These are phyloP conservation scores for Ulota crispa DNA, from an alignment of 225 moss, liverwort and hornwort species.

Conservation along the genomic window DNA sequence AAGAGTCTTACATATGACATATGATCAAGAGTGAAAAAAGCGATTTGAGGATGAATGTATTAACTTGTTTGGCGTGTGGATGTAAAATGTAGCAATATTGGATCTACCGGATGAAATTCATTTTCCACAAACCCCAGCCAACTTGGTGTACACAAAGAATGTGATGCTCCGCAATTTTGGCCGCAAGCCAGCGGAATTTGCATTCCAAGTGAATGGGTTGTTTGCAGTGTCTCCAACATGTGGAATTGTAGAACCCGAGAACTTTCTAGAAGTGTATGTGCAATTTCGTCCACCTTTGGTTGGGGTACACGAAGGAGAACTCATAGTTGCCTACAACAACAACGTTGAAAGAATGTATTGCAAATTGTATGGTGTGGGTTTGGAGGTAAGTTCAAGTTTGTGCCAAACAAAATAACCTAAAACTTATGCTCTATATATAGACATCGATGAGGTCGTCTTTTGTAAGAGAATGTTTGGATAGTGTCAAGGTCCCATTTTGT, in stretches of 20 bases:
- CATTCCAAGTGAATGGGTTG: constrained; percentile 33
- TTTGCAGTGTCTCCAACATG: constrained; percentile 47
- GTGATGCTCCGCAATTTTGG: constrained; percentile 85
- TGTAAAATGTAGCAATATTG: constrained; percentile 59
- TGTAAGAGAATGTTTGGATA: too few relatives aligned
- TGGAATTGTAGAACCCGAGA: constrained; percentile 62
- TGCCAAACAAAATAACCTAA: neutral
- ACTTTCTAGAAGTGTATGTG: constrained; percentile 67
- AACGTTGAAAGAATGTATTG: constrained; percentile 46
- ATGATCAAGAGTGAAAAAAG: too few relatives aligned
- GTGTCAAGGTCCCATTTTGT: too few relatives aligned
- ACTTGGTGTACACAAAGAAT: constrained; percentile 71
- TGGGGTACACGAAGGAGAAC: constrained; percentile 65
- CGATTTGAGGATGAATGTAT: too few relatives aligned
- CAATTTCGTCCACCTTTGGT: constrained; percentile 59
- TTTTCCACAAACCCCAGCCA: constrained; percentile 70
- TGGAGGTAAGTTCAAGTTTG: constrained; percentile 29
- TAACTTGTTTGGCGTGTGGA: neutral
- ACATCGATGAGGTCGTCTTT: too few relatives aligned
- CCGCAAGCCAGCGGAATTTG: constrained; percentile 44
- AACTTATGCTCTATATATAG: too few relatives aligned
- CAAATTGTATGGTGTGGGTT: constrained; percentile 40
- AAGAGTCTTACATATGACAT: too few relatives aligned
- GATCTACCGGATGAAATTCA: constrained; percentile 73
- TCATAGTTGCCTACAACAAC: constrained; percentile 40